Base-by-base conservation (phyloP, 805 yeast species). In the Schwanniomyces pseudopolymorphus region DNA sequence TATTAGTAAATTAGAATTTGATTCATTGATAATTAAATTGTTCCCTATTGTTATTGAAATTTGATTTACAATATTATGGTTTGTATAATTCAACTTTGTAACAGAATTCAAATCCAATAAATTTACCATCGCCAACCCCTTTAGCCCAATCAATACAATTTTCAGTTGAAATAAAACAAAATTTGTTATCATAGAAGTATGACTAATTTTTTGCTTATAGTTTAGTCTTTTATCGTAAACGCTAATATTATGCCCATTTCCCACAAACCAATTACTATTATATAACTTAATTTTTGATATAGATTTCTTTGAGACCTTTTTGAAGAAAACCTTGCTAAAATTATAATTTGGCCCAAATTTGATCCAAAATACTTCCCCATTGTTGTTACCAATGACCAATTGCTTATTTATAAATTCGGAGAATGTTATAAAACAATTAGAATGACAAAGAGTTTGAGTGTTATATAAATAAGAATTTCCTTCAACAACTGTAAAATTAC, bases 31-130 rank as follows among this genome's bases (percentile, higher is more conserved):
- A n/a, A 48, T 25, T 14, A 48, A 26, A 26, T 44, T 44, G 17
- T 44, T 27, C 3, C 16, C 33, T 5, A 40, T 22, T 17, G 42
- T 16, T 13, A 10, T 31, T 14, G 46, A 48, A 19, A 26, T 36
- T 31, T 48, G 51, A 37, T 44, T 41, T 8, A 27, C 39, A 31
- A 48, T 44, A 39, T 48, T 48, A 19, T 48, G 42, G 27, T 48
- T 48, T 2, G 39, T 28, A 33, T 48, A 48, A 13, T 21, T 16
- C 17, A 48, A 21, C 10, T 42, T 17, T 26, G 20, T 17, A 14
- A 7, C 19, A 28, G 21, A 41, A 31, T 21, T 42, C 36, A 13
- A 11, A n/a, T 5, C 37, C 28, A 14, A 8, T 25, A 44, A 25
- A 5, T 14, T 10, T 5, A 39, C 11, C 4, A 39, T 24, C 5